Base-by-base conservation (phyloP, 2,329 filamentous ascomycete genomes). In the Penicillium decumbens region DNA sequence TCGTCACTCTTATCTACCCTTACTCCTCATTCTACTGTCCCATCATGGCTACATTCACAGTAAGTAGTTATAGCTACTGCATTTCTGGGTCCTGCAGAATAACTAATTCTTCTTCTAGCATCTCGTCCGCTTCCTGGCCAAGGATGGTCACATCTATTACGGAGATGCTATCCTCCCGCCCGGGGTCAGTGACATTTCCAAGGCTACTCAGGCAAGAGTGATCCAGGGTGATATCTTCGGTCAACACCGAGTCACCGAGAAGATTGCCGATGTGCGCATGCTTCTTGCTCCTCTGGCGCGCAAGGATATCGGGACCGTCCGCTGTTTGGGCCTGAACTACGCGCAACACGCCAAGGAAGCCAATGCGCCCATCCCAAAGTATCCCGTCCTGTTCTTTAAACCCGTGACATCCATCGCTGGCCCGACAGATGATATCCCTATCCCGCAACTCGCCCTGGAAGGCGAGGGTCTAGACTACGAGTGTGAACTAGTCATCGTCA, bases 351-450 rank as follows among this genome's bases (percentile, higher is more conserved):
- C 85, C 6, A 80, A 80, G 61, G 85, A 88, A 73, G 78, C 84
- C 24, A 82, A 81, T 53, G 78, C 88, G 72, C 78, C 85, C 1
- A 77, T 87, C 51, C 87, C 87, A 1, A 78, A 81, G 61, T 87
- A 82, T 56, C 88, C 88, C 0, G 77, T 89, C 8, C 71, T 91
- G 15, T 91, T 91, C 70, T 85, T 83, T 72, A 89, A 89, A 69
- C 86, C 87, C 3, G 66, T 76, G 6, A 87, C 85, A 2, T 74
- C 86, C 0, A 75, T 89, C 23, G 67, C 78, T 0, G 85, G 85
- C 1, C 85, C 85, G 0, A 74, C 69, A 2, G 83, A 87, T 58
- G 74, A 82, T 1, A 84, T 89, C 45, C 84, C 85, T 2, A 75
- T 92, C 30, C 80, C 82, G 20, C 62, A 70, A 2, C 72, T 87